Conservation (phyloP, 2,329 filamentous ascomycete genomes). For the Stachybotrys echinatus region DNA sequence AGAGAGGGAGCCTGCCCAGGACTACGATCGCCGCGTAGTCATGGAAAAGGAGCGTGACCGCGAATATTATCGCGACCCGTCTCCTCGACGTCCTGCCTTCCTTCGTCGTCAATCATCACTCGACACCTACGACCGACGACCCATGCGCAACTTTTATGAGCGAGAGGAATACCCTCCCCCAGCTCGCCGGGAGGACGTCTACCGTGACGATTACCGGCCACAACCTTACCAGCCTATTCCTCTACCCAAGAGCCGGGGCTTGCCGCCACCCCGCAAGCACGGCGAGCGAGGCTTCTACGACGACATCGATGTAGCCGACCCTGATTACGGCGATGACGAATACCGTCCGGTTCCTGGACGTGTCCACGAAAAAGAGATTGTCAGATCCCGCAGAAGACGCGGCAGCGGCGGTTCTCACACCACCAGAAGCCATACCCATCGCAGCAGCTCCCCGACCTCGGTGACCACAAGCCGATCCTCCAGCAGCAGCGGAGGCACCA, state of each 20-base stretch:
- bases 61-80: constrained; percentile 36
- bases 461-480: constrained; percentile 38
- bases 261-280: constrained; percentile 55
- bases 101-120: constrained; percentile 81
- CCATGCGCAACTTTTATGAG: constrained; percentile 45
- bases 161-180: constrained; percentile 61
- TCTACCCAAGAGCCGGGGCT: constrained; percentile 57
- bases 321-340: constrained; percentile 68
- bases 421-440: constrained; percentile 31
- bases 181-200: constrained; percentile 40
- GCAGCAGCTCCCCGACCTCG: constrained; percentile 37
- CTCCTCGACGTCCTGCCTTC: constrained; percentile 59
- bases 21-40: constrained; percentile 50
- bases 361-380: constrained; percentile 57
- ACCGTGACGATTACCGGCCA: constrained; percentile 40
- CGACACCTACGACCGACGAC: constrained; percentile 81
- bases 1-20: constrained; percentile 24
- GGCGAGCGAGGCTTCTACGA: constrained; percentile 54
- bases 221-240: constrained; percentile 58
- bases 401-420: constrained; percentile 29
- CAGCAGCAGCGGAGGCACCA: constrained; percentile 44
- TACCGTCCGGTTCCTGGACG: constrained; percentile 57
- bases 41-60: constrained; percentile 52
- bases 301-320: constrained; percentile 63
- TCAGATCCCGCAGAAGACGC: constrained; percentile 42